Evolutionary conservation across 805 yeast genomes (phyloP).

Genomic region (Ogataea sp.): DNA sequence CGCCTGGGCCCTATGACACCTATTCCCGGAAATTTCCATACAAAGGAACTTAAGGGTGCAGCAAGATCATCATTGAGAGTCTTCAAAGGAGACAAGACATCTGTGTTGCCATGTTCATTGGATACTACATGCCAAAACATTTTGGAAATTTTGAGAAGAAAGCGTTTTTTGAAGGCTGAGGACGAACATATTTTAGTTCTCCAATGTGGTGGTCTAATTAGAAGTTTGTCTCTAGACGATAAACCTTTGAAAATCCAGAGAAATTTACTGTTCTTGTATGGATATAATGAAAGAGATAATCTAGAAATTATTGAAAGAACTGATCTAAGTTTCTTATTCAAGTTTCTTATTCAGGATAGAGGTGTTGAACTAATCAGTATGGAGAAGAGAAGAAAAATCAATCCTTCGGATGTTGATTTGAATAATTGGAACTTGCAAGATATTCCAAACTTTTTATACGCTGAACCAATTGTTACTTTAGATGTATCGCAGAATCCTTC

Average conservation of each 20-base stretch:
- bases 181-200: slow-evolving; percentile 72
- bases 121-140: slow-evolving; percentile 74
- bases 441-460: slow-evolving; percentile 77
- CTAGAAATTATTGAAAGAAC: slow-evolving; percentile 74
- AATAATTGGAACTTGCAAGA: slow-evolving; percentile 69
- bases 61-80: slow-evolving; percentile 46
- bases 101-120: slow-evolving; percentile 70
- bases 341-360: slow-evolving; percentile 73
- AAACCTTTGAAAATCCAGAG: slow-evolving; percentile 73
- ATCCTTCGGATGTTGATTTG: slow-evolving; percentile 67
- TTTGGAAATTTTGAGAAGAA: slow-evolving; percentile 61
- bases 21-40: slow-evolving; percentile 3
- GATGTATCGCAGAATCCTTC: slow-evolving; percentile 87
- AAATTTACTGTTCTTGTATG: slow-evolving; percentile 63
- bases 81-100: slow-evolving; percentile 74
- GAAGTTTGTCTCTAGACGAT: slow-evolving; percentile 64
- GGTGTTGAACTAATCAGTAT: slow-evolving; percentile 31
- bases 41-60: slow-evolving; percentile 21
- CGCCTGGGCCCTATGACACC: slow-evolving; percentile 5
- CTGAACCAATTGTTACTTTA: slow-evolving; percentile 70
- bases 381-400: slow-evolving; percentile 33
- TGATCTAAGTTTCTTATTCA: slow-evolving; percentile 75
- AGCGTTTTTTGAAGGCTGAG: slow-evolving; percentile 62
- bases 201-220: slow-evolving; percentile 67
- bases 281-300: slow-evolving; percentile 72